Percentiles rank a stretch among this genome's conserved stretches.
These are phyloP conservation scores for Trypanosoma avium DNA, from an alignment of 208 protist species.

Conservation along the genomic window DNA sequence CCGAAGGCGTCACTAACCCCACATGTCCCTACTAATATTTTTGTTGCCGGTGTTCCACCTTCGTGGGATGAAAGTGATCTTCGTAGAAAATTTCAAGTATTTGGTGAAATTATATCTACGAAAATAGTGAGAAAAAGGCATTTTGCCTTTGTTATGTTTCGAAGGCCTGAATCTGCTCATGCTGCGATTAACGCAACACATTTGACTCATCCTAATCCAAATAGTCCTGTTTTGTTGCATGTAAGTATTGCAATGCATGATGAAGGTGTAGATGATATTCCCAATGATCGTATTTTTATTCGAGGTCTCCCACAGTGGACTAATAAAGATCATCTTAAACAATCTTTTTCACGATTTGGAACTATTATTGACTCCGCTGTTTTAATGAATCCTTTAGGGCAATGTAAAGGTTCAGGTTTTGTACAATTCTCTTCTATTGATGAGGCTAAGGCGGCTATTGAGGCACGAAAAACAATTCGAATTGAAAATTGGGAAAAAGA, in stretches of 20 bases:
- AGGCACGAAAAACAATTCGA: slow-evolving; percentile 43
- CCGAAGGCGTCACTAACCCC: slow-evolving; percentile 54
- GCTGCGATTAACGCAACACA: slow-evolving; percentile 86
- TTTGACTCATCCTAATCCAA: slow-evolving; percentile 57
- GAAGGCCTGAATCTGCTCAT: slow-evolving; percentile 72
- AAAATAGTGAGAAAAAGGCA: slow-evolving; percentile 77
- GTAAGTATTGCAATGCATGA: slow-evolving; percentile 91
- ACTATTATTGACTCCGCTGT: slow-evolving; percentile 70
- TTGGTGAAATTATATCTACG: slow-evolving; percentile 85
- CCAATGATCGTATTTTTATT: slow-evolving; percentile 88
- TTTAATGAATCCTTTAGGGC: slow-evolving; percentile 85
- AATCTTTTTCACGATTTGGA: slow-evolving; percentile 68
- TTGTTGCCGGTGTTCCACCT: slow-evolving; percentile 79
- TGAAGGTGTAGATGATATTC: slow-evolving; percentile 86
- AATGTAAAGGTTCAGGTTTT: slow-evolving; percentile 91
- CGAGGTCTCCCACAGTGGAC: slow-evolving; percentile 84
- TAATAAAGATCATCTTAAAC: slow-evolving; percentile 80
- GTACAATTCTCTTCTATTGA: slow-evolving; percentile 77
- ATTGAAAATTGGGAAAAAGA: slow-evolving; percentile 75
- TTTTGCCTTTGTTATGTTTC: slow-evolving; percentile 92
- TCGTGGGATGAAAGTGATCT: slow-evolving; percentile 79
- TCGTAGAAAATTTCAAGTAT: slow-evolving; percentile 65
- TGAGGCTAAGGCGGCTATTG: slow-evolving; percentile 67
- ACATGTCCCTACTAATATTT: slow-evolving; percentile 89
- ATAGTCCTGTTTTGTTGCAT: slow-evolving; percentile 62